Evolutionary conservation across 352 stramenopile species (phyloP).

Genomic region (Phytophthora fragariaefolia): DNA sequence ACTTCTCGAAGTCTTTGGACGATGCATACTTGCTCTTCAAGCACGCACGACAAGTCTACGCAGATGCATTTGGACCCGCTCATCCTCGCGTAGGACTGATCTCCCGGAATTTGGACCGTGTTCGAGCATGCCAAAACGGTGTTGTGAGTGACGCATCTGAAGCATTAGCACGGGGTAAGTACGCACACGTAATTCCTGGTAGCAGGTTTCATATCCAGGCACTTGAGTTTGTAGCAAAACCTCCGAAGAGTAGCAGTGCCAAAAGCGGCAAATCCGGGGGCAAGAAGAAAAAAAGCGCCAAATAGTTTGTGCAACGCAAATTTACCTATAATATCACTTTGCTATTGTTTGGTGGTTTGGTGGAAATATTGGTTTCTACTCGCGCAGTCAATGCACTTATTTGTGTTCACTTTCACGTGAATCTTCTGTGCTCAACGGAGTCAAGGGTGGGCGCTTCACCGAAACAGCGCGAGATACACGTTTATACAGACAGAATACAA

Average conservation of each 20-base stretch:
- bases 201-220: conserved; percentile 72
- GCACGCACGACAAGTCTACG: conserved; percentile 53
- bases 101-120: conserved; percentile 53
- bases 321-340: background rate
- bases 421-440: too few species aligned
- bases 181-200: conserved; percentile 66
- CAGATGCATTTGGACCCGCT: conserved; percentile 45
- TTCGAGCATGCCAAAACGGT: conserved; percentile 45
- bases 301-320: conserved; percentile 18
- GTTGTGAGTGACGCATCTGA: conserved; percentile 52
- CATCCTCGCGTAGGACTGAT: conserved; percentile 58
- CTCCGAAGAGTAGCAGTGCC: conserved; percentile 18
- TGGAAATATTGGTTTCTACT: background rate
- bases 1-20: conserved; percentile 41
- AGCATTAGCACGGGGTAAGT: conserved; percentile 59
- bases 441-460: background rate
- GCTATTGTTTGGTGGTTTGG: background rate
- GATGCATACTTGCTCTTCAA: conserved; percentile 69
- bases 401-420: too few species aligned
- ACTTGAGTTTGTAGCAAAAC: conserved; percentile 47
- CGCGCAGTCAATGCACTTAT: too few species aligned
- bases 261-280: conserved; percentile 35
- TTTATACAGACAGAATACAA: conserved; percentile 6
- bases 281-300: conserved; percentile 53
- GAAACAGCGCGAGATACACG: background rate